phyloP scores from a whole-genome alignment of 2,329 filamentous ascomycete genomes.

The Ascochyta fabae region DNA sequence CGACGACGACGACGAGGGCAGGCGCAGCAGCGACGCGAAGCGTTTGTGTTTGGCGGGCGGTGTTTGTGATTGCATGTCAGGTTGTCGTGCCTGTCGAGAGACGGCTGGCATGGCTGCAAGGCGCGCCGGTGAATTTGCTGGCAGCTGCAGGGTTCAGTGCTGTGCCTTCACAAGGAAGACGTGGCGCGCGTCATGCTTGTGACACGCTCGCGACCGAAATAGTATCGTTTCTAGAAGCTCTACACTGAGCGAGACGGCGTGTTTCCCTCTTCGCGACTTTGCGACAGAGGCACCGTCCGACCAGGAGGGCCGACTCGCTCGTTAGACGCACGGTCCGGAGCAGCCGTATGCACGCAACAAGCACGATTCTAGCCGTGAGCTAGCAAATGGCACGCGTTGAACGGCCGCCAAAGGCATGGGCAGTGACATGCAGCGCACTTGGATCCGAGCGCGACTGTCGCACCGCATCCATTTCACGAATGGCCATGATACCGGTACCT shows the following conservation, averaged over 20 bases:
- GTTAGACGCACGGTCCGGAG: slow-evolving; percentile 14
- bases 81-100: slow-evolving; percentile 13
- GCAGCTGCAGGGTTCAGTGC: slow-evolving; percentile 20
- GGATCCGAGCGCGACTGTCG: slow-evolving; percentile 3
- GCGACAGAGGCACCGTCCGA: slow-evolving; percentile 9
- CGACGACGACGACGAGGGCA: slow-evolving; percentile 32
- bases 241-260: slow-evolving; percentile 9
- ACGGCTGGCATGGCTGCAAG: slow-evolving; percentile 19
- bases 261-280: slow-evolving; percentile 11
- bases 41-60: slow-evolving; percentile 35
- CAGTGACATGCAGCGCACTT: not conserved
- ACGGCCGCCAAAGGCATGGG: slow-evolving; percentile 1
- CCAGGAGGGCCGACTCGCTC: slow-evolving; percentile 13
- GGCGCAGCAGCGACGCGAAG: slow-evolving; percentile 37
- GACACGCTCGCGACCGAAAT: slow-evolving; percentile 16
- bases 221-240: slow-evolving; percentile 3
- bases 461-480: slow-evolving; percentile 7
- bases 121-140: slow-evolving; percentile 16
- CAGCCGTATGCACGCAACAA: not conserved
- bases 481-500: slow-evolving; percentile 1
- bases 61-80: slow-evolving; percentile 21
- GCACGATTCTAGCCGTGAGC: slow-evolving; percentile 11
- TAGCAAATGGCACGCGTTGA: slow-evolving; percentile 12
- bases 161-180: slow-evolving; percentile 13
- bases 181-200: slow-evolving; percentile 32